Base-by-base conservation (phyloP, 1,284 basidiomycete species). In the Papiliotrema terrestris region DNA sequence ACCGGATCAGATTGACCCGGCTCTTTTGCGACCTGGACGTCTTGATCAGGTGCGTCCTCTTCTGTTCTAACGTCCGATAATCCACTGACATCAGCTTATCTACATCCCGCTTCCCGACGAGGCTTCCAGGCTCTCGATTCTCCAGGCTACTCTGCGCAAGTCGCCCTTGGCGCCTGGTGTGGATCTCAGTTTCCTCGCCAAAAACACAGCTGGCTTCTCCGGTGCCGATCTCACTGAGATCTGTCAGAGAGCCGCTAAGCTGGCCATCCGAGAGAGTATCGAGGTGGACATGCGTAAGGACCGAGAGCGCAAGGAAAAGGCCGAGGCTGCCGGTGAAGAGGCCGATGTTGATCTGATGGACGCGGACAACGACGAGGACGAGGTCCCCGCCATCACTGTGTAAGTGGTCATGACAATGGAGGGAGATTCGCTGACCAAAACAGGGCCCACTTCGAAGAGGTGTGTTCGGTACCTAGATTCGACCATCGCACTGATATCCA, bases 221-320 rank as follows among this genome's bases (percentile, higher is more conserved):
- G 96, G 96, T 86, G 96, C 96, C 56, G 96, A 99, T 84, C 80
- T 98, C 63, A 96, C 95, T 14, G 96, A 98, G 78, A 96, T 98
- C 70, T 98, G 95, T 74, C 94, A 98, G 78, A 86, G 96, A 59
- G 89, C 95, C 11, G 95, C 93, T 59, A 99, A 99, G 81, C 82
- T 98, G 48, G 74, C 74, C 14, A 76, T 99, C 72, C 85, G 96
- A 43, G 91, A 89, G 74, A 89, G 86, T 61, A 99, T 99, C 69
- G 94, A 98, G 72, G 79, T 89, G 6, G 96, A 98, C 76, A 89
- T 98, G 71, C 82, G 87, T 64, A 80, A 75, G 58, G 83, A 86
- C 49, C 82, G 89, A 51, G 96, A 93, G 75, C 87, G 84, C 79
- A 85, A 82, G 76, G 91, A 86, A 63, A 86, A 85, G 75, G 89